Percentiles rank a stretch among this genome's conserved stretches.
Evolutionary conservation across 73 alveolate genomes (phyloP).

Genomic region (Urostyla sp.): DNA sequence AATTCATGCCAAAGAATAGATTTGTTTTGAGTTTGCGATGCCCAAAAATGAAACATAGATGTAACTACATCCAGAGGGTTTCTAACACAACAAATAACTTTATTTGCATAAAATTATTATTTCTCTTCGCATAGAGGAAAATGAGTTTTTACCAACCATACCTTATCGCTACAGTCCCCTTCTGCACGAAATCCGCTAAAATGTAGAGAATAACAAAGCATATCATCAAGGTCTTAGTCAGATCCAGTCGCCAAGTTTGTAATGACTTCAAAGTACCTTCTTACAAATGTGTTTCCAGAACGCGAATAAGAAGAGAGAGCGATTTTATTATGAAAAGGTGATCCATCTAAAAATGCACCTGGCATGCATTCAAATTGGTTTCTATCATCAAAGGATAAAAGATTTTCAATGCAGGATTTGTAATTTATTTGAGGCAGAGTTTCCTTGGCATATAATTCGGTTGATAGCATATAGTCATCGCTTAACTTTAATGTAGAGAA

Average conservation of each 20-base stretch:
- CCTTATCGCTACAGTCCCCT: conserved; percentile 50
- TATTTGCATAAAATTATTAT: conserved; percentile 17
- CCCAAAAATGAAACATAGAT: conserved; percentile 24
- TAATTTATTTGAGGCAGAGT: no score
- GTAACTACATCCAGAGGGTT: conserved; percentile 64
- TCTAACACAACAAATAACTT: conserved; percentile 54
- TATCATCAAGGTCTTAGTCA: conserved; percentile 21
- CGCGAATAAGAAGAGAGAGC: conserved; percentile 39
- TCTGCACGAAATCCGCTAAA: conserved; percentile 62
- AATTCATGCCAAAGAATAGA: neutral
- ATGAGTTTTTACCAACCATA: conserved; percentile 66
- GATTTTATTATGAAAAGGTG: no score
- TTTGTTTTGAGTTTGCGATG: conserved; percentile 20
- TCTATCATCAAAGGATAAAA: no score
- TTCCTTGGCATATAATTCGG: no score
- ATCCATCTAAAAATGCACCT: no score
- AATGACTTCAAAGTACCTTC: conserved; percentile 42
- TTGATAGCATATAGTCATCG: no score
- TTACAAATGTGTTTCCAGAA: conserved; percentile 40
- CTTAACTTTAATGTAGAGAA: no score
- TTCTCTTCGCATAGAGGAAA: conserved; percentile 34
- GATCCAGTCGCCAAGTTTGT: conserved; percentile 48
- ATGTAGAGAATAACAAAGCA: neutral
- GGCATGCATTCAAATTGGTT: no score
- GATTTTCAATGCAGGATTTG: no score